Percentiles rank a stretch among this genome's conserved stretches.
Evolutionary conservation across 106 monocot species (phyloP).

Genomic region (Alisma plantagoaquatica): DNA sequence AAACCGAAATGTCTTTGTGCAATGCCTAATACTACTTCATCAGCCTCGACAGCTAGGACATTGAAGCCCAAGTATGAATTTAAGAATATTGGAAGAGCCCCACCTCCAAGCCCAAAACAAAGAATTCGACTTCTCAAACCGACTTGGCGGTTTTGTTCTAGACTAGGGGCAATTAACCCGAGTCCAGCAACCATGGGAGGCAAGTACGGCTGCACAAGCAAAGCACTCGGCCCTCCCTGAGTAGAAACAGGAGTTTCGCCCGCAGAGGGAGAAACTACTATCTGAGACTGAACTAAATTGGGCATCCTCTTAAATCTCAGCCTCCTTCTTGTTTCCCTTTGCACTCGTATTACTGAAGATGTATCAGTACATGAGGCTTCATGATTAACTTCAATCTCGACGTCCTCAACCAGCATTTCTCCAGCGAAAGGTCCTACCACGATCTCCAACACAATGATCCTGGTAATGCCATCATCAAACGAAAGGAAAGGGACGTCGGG

Average conservation of each 20-base stretch:
- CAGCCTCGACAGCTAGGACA: constrained; percentile 57
- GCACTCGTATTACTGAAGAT: neutral
- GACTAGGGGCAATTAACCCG: constrained; percentile 12
- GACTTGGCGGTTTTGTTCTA: constrained; percentile 1
- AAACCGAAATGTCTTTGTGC: constrained; percentile 53
- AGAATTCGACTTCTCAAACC: constrained; percentile 30
- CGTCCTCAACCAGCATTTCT: constrained; percentile 65
- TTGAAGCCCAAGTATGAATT: constrained; percentile 31
- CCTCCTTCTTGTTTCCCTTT: constrained; percentile 28
- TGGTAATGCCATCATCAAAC: constrained; percentile 44
- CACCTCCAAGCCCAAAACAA: constrained; percentile 61
- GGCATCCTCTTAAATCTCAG: constrained; percentile 66
- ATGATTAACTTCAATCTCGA: constrained; percentile 11
- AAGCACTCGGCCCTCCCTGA: constrained; percentile 10
- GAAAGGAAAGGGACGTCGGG: constrained; percentile 46
- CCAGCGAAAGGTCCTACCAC: constrained; percentile 35
- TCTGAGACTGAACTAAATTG: constrained; percentile 56
- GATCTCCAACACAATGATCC: constrained; percentile 24
- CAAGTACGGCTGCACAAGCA: constrained; percentile 60
- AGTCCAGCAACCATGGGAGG: constrained; percentile 49
- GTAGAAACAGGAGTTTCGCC: neutral
- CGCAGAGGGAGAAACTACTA: constrained; percentile 19
- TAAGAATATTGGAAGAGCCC: constrained; percentile 35
- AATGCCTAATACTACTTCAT: constrained; percentile 29
- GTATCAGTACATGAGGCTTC: neutral